Evolutionary conservation across 2,329 filamentous ascomycete species (phyloP), one percentile per base, ranked within the genome.

Genomic region (Geosmithia putterillii): DNA sequence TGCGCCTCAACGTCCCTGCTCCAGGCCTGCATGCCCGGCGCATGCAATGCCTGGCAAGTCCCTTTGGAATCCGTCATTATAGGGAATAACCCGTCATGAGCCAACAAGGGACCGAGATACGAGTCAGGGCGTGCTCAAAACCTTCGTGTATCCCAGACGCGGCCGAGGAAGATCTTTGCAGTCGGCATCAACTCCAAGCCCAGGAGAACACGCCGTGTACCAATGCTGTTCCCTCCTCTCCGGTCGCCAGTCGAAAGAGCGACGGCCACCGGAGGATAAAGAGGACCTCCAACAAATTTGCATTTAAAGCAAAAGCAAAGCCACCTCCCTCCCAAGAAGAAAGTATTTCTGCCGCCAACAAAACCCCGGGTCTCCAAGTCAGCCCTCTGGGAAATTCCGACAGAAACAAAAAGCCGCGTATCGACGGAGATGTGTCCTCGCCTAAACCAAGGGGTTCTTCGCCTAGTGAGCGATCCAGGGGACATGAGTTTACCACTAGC

Each of bases 1-100:
- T 23, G 14, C 15, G 10, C 8, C n/a, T 39, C 22, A 7, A 6
- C 20, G n/a, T 22, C 38, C 28, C 19, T 8, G 18, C 32, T 23
- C 5, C 51, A 52, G 38, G 45, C 49, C 28, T 32, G 6, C 10
- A 14, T 32, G 28, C 28, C 28, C 15, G 28, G 28, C 28, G 15
- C 28, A 32, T 32, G 28, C 28, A 32, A 32, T 32, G 28, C 28
- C 28, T 14, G 10, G 15, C 10, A 14, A 32, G 28, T 14, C 28
- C 28, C 5, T 32, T 32, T 32, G 28, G 10, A 9, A 32, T 32
- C 28, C 28, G 28, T 12, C 3, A 32, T 32, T 12, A 32, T 7
- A 32, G 28, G 5, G 10, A 9, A 32, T 32, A 32, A 32, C 10
- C 10, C 10, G 28, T 12, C 28, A 32, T 32, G 28, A 32, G 28